Evolutionary conservation across 768 basidiomycete genomes (phyloP).

Genomic region (Amanita thiersii): DNA sequence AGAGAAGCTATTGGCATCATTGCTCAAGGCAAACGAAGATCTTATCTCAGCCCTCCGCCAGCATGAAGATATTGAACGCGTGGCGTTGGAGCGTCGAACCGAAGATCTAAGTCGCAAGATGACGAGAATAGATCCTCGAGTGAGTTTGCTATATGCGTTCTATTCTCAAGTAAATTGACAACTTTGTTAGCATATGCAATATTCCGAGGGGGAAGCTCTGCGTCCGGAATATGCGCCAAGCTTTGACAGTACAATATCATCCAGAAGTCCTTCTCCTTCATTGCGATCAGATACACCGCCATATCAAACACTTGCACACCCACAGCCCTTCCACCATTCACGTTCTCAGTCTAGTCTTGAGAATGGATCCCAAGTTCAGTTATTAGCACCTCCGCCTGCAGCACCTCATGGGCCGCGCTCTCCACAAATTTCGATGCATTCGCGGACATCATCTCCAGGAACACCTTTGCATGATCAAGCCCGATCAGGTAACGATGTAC

Average conservation of each 20-base stretch:
- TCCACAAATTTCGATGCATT: slow-evolving; percentile 38
- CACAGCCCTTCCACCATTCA: slow-evolving; percentile 10
- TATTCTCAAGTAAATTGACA: not conserved
- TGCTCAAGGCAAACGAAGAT: slow-evolving; percentile 69
- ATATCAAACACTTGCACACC: slow-evolving; percentile 15
- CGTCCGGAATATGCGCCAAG: not conserved
- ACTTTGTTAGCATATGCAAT: slow-evolving; percentile 22
- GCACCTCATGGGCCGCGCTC: slow-evolving; percentile 69
- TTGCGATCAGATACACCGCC: slow-evolving; percentile 31
- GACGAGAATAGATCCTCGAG: slow-evolving; percentile 55
- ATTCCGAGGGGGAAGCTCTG: slow-evolving; percentile 22
- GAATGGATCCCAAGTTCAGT: slow-evolving; percentile 13
- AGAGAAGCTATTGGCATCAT: slow-evolving; percentile 63
- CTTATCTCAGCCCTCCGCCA: slow-evolving; percentile 60
- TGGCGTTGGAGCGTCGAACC: slow-evolving; percentile 55
- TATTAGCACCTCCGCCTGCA: slow-evolving; percentile 56
- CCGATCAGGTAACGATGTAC: slow-evolving; percentile 11
- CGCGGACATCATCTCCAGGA: slow-evolving; percentile 69
- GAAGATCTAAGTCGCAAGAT: slow-evolving; percentile 69
- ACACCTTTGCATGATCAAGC: slow-evolving; percentile 18
- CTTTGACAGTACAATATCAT: slow-evolving; percentile 26
- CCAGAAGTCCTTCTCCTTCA: slow-evolving; percentile 36
- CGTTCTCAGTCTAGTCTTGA: slow-evolving; percentile 10
- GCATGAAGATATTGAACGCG: slow-evolving; percentile 70
- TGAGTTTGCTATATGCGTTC: slow-evolving; percentile 24